Evolutionary conservation across 371 early-diverging fungal species (phyloP), one percentile per base, ranked within the genome.

Genomic region (Vairimorpha ceranae): DNA sequence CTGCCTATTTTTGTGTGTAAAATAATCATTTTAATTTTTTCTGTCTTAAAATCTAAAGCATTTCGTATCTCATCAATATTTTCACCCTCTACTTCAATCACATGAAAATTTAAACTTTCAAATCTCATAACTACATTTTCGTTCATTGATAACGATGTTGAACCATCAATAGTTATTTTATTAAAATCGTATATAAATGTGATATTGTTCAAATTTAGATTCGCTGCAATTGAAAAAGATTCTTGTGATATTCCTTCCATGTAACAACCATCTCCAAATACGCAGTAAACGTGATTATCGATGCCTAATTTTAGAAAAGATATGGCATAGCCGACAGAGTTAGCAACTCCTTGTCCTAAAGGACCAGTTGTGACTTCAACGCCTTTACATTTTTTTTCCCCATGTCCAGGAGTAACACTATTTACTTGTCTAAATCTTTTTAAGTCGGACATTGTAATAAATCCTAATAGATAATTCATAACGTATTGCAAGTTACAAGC

Each of bases 301-400:
- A 88, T 72, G 67, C 52, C 76, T 79, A 48, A 48, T 48, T 10
- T 4, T n/a, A n/a, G 6, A n/a, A 10, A 4, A 3, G 4, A 48
- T 60, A 92, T 87, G 51, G 97, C 96, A 66, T 93, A 87, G 80
- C 99, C 99, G 65, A 98, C 95, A 51, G 94, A 90, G 72, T 92
- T 92, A 43, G 91, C 85, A 71, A 97, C 86, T 69, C 93, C 99
- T 88, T 97, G 97, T 64, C 99, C 99, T 33, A 98, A 88, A 51
- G 99, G 99, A 45, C 97, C 99, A 38, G 99, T 95, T 59, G 95
- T 92, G 32, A 92, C 92, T 83, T 98, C 99, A 77, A 97, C 88
- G 52, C 95, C 94, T 94, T 25, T 93, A 94, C 52, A 92, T 91
- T 77, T 89, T 89, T 43, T 59, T 66, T 77, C 77, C 21, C 79